These are phyloP conservation scores for Xerophyta viscosa DNA, from an alignment of 106 monocot genomes.

Conservation along the genomic window DNA sequence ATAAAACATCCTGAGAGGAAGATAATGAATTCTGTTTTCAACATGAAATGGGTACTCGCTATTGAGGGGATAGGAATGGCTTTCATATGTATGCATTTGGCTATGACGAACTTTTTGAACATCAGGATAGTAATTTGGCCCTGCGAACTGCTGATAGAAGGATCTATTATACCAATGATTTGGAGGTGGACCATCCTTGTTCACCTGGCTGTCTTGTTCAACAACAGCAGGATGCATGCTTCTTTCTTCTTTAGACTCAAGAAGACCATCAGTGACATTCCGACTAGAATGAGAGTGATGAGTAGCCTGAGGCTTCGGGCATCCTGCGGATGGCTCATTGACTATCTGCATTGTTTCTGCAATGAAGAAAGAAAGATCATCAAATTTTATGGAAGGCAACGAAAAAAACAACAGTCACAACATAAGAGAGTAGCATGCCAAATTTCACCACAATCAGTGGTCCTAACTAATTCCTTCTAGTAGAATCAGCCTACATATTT, in stretches of 20 bases:
- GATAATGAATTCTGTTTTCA: conserved; percentile 46
- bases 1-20: conserved; percentile 50
- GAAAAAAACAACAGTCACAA: too few species aligned
- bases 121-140: conserved; percentile 38
- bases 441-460: too few species aligned
- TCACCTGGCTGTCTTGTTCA: conserved; percentile 15
- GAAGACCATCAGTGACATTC: conserved; percentile 28
- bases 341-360: conserved; percentile 59
- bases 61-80: conserved; percentile 34
- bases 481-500: too few species aligned
- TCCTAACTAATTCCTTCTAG: too few species aligned
- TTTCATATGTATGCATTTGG: conserved; percentile 25
- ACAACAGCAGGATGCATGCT: conserved; percentile 7
- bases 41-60: conserved; percentile 38
- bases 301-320: conserved; percentile 29
- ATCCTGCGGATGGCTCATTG: conserved; percentile 47
- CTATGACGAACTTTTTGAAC: conserved; percentile 29
- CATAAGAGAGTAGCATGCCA: too few species aligned
- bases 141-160: conserved; percentile 30
- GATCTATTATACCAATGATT: conserved; percentile 33
- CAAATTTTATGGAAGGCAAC: too few species aligned
- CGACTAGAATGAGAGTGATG: conserved; percentile 29
- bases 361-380: conserved; percentile 6
- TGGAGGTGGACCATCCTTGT: conserved; percentile 25
- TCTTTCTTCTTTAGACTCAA: conserved; percentile 31